Conservation (phyloP, 768 basidiomycete species). For the Clavulina sp. region DNA sequence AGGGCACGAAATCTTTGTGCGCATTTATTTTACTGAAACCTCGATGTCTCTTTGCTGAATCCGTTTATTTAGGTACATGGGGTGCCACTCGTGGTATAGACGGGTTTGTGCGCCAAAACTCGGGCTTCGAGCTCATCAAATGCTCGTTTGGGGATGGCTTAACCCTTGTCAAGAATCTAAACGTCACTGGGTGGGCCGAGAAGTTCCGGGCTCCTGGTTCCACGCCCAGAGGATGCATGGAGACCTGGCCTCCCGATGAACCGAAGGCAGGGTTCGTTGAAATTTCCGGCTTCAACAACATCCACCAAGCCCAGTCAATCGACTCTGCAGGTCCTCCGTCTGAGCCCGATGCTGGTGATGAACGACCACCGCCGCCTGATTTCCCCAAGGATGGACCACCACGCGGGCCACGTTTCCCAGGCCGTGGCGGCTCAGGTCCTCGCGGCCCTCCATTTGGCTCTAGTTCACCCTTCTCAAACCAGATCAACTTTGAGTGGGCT, state of each 20-base stretch:
- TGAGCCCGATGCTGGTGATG: neutral
- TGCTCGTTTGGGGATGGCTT: conserved; percentile 14
- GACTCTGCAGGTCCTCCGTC: neutral
- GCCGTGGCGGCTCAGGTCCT: no score
- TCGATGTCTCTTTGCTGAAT: neutral
- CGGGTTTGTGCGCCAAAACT: conserved; percentile 17
- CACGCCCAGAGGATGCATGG: no score
- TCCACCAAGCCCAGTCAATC: neutral
- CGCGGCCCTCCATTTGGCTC: no score
- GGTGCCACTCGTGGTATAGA: conserved; percentile 12
- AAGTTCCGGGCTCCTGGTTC: no score
- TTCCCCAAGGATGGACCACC: neutral
- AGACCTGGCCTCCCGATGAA: no score
- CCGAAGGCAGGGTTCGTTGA: no score
- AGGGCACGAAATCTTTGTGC: neutral
- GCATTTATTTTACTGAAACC: neutral
- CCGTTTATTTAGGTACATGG: conserved; percentile 10
- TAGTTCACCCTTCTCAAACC: no score
- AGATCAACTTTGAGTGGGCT: neutral
- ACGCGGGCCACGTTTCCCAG: neutral
- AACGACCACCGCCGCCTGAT: neutral
- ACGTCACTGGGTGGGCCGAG: conserved; percentile 13
- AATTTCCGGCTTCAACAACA: no score
- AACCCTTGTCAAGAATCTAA: conserved; percentile 14
- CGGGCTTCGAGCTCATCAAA: conserved; percentile 18